phyloP scores from a whole-genome alignment of 345 rosid genomes.

The Moricandia arvensis region DNA sequence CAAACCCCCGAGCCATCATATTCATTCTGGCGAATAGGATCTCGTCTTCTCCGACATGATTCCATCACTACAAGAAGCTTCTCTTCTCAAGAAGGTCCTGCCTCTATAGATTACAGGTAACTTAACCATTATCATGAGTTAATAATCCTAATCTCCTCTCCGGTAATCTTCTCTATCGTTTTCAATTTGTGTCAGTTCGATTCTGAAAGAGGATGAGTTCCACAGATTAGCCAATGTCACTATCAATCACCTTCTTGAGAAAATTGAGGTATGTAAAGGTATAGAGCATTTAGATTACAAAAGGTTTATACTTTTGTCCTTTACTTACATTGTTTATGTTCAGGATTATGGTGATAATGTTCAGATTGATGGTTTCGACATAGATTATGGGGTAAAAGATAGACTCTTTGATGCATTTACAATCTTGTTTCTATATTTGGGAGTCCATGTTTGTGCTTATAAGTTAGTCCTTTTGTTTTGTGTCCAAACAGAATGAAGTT shows the following conservation, averaged over 20 bases:
- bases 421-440: not conserved
- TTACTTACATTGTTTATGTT: conserved; percentile 1
- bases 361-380: conserved; percentile 85
- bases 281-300: no score
- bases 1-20: not conserved
- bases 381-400: conserved; percentile 81
- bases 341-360: conserved; percentile 84
- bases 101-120: conserved; percentile 27
- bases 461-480: conserved; percentile 2
- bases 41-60: conserved; percentile 7
- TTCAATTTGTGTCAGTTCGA: conserved; percentile 43
- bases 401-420: not conserved
- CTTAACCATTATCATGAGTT: not conserved
- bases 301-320: not conserved
- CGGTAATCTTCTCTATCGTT: not conserved
- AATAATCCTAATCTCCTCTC: not conserved
- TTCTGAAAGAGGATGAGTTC: conserved; percentile 85
- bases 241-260: conserved; percentile 74
- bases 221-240: conserved; percentile 73
- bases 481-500: conserved; percentile 70
- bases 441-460: not conserved
- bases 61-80: conserved; percentile 43
- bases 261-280: conserved; percentile 63
- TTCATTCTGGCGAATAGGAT: not conserved
- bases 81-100: conserved; percentile 47